Conservation (phyloP, 78 protist species). For the Emiliania huxleyi region DNA sequence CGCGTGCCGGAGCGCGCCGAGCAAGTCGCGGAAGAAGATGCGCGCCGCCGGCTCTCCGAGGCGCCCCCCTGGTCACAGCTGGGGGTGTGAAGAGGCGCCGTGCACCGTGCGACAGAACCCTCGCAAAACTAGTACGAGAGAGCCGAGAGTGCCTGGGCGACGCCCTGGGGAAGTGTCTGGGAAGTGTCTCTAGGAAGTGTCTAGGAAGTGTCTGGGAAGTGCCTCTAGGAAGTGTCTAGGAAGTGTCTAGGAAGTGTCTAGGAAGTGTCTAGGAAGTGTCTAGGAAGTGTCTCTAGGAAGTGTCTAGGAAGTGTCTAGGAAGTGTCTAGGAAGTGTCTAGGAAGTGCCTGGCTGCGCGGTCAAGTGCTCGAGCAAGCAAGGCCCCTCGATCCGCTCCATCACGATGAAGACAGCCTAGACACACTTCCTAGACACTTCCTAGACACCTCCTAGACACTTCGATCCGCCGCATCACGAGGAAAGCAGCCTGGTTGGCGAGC, state of each 20-base stretch:
- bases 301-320: too few species aligned
- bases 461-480: not conserved
- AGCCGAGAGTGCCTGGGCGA: not conserved
- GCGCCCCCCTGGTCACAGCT: not conserved
- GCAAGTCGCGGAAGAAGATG: not conserved
- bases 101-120: not conserved
- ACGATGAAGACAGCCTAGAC: not conserved
- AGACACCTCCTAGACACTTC: too few species aligned
- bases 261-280: too few species aligned
- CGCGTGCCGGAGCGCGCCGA: not conserved
- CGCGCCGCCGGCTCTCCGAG: not conserved
- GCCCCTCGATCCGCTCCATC: not conserved
- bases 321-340: too few species aligned
- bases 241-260: too few species aligned
- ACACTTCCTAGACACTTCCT: too few species aligned
- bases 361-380: not conserved
- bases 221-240: too few species aligned
- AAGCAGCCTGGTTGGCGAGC: not conserved
- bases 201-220: too few species aligned
- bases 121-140: not conserved
- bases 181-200: too few species aligned
- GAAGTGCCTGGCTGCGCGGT: not conserved
- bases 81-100: too few species aligned
- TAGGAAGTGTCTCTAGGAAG: too few species aligned
- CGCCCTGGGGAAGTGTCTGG: not conserved